Base-by-base conservation (phyloP, 257 asterid species). In the Cinchona pubescens region DNA sequence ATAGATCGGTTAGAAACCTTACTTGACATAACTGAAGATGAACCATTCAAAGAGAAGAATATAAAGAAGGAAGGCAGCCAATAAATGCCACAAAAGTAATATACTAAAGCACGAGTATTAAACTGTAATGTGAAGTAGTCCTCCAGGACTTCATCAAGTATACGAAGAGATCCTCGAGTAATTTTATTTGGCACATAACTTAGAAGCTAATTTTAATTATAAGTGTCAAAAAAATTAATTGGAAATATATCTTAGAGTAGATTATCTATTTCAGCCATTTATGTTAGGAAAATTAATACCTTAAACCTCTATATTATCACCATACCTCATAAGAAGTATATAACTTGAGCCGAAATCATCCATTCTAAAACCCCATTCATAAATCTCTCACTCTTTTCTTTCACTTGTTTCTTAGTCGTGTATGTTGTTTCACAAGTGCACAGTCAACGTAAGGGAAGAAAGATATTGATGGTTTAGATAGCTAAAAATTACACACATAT, bases 31-130 rank as follows among this genome's bases (percentile, higher is more conserved):
- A n/a, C 18, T 34, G 56, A 11, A 55, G 7, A 13, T 30, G 16
- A n/a, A 34, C 18, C 7, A 42, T 66, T 15, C 21, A 62, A 46
- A 72, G 63, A 65, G 45, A 69, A 67, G 67, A 71, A 71, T 38
- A 23, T 30, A 49, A 29, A 23, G 32, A 13, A 25, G 55, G 25
- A 75, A n/a, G n/a, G n/a, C 35, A 38, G 37, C 37, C 67, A 5
- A 46, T 9, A 65, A 74, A 65, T 8, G 7, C 56, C 55, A 34
- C n/a, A 10, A 75, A 38, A 75, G 34, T 51, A 18, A 13, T 40
- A 19, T 67, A 11, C 34, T 64, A 66, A n/a, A 18, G 55, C 10
- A 21, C 13, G 13, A 45, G 34, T 5, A 9, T 38, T 66, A 2
- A 38, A 40, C 59, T 37, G 29, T 11, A 21, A 65, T 21, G 30